Base-by-base conservation (phyloP, 2,329 filamentous ascomycete genomes). In the Scedosporium dehoogii region DNA sequence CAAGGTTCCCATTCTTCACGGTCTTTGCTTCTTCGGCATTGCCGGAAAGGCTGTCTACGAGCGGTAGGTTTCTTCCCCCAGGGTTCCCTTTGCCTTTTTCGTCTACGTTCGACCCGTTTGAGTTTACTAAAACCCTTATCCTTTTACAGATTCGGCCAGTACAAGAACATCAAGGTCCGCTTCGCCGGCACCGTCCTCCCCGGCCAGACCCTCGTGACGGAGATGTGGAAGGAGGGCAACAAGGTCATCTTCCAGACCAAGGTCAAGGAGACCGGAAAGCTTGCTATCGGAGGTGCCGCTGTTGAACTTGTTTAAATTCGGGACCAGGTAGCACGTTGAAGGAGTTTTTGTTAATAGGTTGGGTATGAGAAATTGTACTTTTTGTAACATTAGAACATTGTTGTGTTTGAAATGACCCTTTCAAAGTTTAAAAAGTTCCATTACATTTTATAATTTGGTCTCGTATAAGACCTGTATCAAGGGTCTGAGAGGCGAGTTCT, bases 11-110 rank as follows among this genome's bases (percentile, higher is more conserved):
- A 99, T 99, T 73, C 81, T 99, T 61, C 94, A 99, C 79, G 94
- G 94, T n/a, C 85, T 99, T 44, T 96, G 92, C 83, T 94, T 87
- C 73, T 93, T 99, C 70, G 94, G 94, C 68, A 85, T 97, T 67
- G 88, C 90, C 16, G 91, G 88, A 67, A 97, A 96, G 82, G 92
- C 93, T 64, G 86, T 99, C 46, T 89, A 92, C 73, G 84, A 91
- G 76, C 88, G 81, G 66, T 72, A 66, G 38, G 70, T 51, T 29
- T 14, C 10, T 44, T 21, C 16, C 59, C 23, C 42, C 14, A 18
- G 6, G 4, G 2, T 7, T 58, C 44, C 59, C 9, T 2, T 33
- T 6, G 5, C 4, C 14, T 25, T 27, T 38, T 9, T 21, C 9
- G 63, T 69, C 65, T 9, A 14, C 16, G 21, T 23, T 21, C 7